Conservation (phyloP, 2,329 filamentous ascomycete species). For the Helicocarpus griseus region DNA sequence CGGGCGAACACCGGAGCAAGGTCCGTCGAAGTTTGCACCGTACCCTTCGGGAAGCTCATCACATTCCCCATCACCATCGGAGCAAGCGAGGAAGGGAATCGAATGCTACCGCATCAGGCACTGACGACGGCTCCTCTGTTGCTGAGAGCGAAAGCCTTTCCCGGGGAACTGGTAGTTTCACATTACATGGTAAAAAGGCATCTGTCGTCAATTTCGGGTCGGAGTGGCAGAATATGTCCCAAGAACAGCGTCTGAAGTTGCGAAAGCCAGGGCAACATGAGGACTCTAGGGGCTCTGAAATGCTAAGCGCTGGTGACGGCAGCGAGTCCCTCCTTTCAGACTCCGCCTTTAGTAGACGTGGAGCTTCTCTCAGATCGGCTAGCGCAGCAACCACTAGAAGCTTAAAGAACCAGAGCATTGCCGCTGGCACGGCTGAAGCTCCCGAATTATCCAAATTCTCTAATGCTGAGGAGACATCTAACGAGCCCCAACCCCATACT, state of each 20-base stretch:
- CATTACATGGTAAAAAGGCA: conserved; percentile 94
- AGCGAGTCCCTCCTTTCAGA: conserved; percentile 20
- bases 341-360: conserved; percentile 36
- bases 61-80: conserved; percentile 57
- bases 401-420: conserved; percentile 17
- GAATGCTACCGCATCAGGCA: conserved; percentile 46
- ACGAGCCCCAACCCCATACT: background rate
- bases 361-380: conserved; percentile 53
- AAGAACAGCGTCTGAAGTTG: conserved; percentile 61
- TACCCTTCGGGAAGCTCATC: conserved; percentile 70
- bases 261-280: conserved; percentile 41
- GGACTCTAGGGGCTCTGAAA: conserved; percentile 27
- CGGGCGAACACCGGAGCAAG: conserved; percentile 52
- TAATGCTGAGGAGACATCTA: background rate
- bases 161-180: conserved; percentile 79
- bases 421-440: background rate
- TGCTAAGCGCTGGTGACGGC: conserved; percentile 18
- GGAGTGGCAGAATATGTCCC: conserved; percentile 71
- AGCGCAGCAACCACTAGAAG: conserved; percentile 59
- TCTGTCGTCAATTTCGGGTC: conserved; percentile 92
- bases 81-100: conserved; percentile 71
- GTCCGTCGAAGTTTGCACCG: conserved; percentile 81
- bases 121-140: conserved; percentile 39
- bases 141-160: conserved; percentile 58
- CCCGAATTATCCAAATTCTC: background rate